Percentiles rank a stretch among this genome's conserved stretches.
Conservation (phyloP, 139 green algal species). For the Chlorella ohadii region DNA sequence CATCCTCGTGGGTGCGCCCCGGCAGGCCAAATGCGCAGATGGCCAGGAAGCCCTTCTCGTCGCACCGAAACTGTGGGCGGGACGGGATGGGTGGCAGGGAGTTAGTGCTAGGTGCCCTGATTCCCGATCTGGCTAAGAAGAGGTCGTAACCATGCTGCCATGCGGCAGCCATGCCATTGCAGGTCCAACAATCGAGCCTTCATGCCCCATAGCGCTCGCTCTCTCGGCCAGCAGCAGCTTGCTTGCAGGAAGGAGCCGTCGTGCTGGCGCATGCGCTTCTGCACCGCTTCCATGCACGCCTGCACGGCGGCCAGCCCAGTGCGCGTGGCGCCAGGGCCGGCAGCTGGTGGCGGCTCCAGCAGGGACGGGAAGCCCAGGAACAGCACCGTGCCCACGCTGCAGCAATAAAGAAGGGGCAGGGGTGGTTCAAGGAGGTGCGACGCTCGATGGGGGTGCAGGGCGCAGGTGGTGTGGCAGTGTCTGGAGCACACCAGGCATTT, state of each 20-base stretch:
- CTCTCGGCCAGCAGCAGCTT: too few species aligned
- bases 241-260: conserved; percentile 83
- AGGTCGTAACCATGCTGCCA: too few species aligned
- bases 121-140: too few species aligned
- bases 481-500: neutral
- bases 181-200: too few species aligned
- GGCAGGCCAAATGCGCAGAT: conserved; percentile 88
- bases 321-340: neutral
- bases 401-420: neutral
- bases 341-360: conserved; percentile 8
- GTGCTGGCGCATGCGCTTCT: conserved; percentile 72
- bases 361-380: conserved; percentile 91
- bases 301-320: conserved; percentile 60
- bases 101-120: too few species aligned
- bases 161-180: too few species aligned
- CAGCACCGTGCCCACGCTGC: conserved; percentile 73
- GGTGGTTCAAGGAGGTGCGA: neutral
- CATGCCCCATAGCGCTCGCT: too few species aligned
- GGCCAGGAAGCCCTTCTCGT: conserved; percentile 90
- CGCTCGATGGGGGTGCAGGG: too few species aligned
- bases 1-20: conserved; percentile 75
- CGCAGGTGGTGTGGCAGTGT: too few species aligned
- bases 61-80: conserved; percentile 62
- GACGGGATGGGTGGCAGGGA: too few species aligned
- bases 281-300: conserved; percentile 61